Conservation (phyloP, 805 yeast genomes). For the Myxozyma sirexii region DNA sequence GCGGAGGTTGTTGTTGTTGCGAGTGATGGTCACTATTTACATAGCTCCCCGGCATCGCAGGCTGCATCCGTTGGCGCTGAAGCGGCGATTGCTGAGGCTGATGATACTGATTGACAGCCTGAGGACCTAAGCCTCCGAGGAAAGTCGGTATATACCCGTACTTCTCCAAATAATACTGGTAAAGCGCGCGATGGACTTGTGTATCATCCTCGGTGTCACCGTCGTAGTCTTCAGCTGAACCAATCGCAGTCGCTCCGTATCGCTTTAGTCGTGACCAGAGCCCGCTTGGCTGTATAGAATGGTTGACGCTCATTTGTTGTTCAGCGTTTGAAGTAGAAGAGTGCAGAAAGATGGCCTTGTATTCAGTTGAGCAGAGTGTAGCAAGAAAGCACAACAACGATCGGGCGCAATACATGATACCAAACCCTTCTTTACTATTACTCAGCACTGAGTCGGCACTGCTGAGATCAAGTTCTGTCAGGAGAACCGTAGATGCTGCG, state of each 20-base stretch:
- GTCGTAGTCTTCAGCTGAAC: slow-evolving; percentile 22
- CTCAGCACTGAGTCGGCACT: too few relatives aligned
- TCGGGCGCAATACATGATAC: too few relatives aligned
- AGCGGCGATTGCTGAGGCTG: slow-evolving; percentile 2
- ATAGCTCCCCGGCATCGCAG: background rate
- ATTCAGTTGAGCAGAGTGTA: too few relatives aligned
- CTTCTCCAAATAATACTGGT: slow-evolving; percentile 19
- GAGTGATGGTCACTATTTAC: background rate
- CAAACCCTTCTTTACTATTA: too few relatives aligned
- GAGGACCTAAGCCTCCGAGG: slow-evolving; percentile 28
- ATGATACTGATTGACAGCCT: background rate
- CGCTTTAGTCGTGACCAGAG: slow-evolving; percentile 25
- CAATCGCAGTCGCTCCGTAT: slow-evolving; percentile 21
- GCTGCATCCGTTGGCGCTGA: background rate
- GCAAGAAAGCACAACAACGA: too few relatives aligned
- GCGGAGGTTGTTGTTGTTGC: background rate
- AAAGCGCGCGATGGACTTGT: slow-evolving; percentile 26
- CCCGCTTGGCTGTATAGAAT: background rate
- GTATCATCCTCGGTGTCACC: slow-evolving; percentile 34
- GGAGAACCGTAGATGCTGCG: too few relatives aligned
- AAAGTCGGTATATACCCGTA: slow-evolving; percentile 24
- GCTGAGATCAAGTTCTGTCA: too few relatives aligned
- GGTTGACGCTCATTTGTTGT: background rate
- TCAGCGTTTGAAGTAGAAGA: too few relatives aligned
- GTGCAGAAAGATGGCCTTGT: too few relatives aligned